Evolutionary conservation across 352 stramenopile genomes (phyloP).

Genomic region (Phytopythium cucurbitacearum): DNA sequence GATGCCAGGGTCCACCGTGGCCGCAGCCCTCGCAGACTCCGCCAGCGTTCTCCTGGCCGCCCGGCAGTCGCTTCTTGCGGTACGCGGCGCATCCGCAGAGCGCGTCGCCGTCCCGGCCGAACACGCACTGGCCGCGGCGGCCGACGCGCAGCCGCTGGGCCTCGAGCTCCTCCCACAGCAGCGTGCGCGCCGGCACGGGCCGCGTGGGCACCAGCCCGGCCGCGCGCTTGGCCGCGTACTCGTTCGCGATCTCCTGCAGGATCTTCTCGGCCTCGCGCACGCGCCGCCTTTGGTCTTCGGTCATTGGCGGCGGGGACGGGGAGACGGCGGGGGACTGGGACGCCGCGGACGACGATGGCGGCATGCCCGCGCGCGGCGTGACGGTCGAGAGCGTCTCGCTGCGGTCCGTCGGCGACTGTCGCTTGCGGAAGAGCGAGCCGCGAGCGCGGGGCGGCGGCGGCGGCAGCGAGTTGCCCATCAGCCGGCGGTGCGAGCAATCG

Average conservation of each 20-base stretch:
- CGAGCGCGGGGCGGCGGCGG: too few species aligned
- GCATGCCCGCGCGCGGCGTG: too few species aligned
- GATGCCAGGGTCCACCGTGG: constrained; percentile 70
- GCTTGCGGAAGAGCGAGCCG: too few species aligned
- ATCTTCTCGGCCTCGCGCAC: constrained; percentile 64
- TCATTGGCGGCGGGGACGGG: too few species aligned
- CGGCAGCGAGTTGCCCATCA: too few species aligned
- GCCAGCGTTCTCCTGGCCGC: constrained; percentile 40
- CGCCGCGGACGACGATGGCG: too few species aligned
- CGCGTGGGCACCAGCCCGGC: constrained; percentile 66
- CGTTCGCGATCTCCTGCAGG: constrained; percentile 68
- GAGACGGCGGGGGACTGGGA: too few species aligned
- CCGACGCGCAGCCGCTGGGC: constrained; percentile 30
- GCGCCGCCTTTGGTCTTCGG: constrained; percentile 20
- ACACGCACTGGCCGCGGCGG: constrained; percentile 59
- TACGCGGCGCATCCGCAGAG: constrained; percentile 61
- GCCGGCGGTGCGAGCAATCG: too few species aligned
- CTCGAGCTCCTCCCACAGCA: constrained; percentile 79
- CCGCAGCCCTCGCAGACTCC: constrained; percentile 67
- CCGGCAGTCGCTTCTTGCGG: constrained; percentile 36
- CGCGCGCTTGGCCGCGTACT: constrained; percentile 75
- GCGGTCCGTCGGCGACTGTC: too few species aligned
- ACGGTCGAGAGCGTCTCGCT: too few species aligned
- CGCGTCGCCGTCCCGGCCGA: constrained; percentile 41
- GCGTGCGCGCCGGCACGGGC: constrained; percentile 61